Conservation (phyloP, 805 yeast genomes). For the Zygosaccharomyces siamensis region DNA sequence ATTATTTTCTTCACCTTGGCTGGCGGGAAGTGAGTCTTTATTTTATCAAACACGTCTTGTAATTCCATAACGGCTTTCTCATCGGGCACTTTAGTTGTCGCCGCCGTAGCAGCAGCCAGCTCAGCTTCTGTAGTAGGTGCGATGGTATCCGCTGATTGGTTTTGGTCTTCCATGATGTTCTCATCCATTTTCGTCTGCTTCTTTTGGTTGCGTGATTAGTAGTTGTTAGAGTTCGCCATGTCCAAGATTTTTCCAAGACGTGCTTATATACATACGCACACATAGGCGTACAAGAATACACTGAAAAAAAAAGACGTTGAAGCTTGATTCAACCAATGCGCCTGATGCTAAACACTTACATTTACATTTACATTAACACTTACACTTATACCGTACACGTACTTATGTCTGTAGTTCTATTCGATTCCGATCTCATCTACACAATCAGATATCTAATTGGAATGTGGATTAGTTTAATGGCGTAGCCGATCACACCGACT, state of each 20-base stretch:
- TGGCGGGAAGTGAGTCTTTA: slow-evolving; percentile 82
- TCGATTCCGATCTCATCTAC: slow-evolving; percentile 33
- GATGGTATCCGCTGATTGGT: background rate
- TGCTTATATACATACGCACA: slow-evolving; percentile 2
- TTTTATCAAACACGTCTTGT: slow-evolving; percentile 34
- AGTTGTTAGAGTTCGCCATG: slow-evolving; percentile 1
- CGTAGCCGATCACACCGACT: slow-evolving; percentile 97
- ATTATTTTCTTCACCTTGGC: slow-evolving; percentile 93
- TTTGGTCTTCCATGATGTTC: slow-evolving; percentile 1
- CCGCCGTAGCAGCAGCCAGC: background rate
- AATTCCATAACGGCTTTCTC: slow-evolving; percentile 13
- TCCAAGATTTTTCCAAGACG: slow-evolving; percentile 1
- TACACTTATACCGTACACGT: background rate
- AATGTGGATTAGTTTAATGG: slow-evolving; percentile 87
- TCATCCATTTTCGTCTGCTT: slow-evolving; percentile 1
- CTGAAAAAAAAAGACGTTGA: background rate
- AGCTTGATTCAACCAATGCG: too few relatives aligned
- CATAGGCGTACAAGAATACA: background rate
- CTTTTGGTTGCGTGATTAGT: background rate
- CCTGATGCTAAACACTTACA: too few relatives aligned
- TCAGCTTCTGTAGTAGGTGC: background rate
- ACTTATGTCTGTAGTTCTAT: background rate
- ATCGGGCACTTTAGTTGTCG: slow-evolving; percentile 4
- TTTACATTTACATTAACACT: too few relatives aligned
- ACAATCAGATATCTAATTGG: slow-evolving; percentile 96